Evolutionary conservation across 2,329 filamentous ascomycete genomes (phyloP), one percentile per base, ranked within the genome.

Genomic region (Fusarium redolens): DNA sequence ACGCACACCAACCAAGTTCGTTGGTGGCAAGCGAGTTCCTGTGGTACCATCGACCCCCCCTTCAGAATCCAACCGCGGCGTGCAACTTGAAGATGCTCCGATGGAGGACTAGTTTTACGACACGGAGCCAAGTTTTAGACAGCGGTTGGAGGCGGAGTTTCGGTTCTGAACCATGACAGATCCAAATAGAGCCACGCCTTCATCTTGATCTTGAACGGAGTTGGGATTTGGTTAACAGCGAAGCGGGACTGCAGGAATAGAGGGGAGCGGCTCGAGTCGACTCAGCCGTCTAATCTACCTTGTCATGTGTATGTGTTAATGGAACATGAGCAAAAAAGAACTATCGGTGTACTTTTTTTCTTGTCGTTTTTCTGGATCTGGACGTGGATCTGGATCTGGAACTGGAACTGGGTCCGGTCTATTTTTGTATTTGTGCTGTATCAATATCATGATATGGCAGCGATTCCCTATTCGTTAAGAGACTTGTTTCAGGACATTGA

Each of bases 81-180:
- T 88, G 33, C 86, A 85, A 30, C 82, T 88, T 41, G 86, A 87
- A 69, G 86, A 88, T 75, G 84, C 83, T 75, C 84, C 86, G 41
- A 88, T 88, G 85, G 85, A 86, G 59, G 83, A 87, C 72, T 87
- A 85, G 77, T 57, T 52, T 50, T 62, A 68, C 51, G 52, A 57
- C 52, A 57, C 44, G 56, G 56, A 63, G 59, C 40, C 43, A 59
- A 61, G 38, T 66, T 65, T 43, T 41, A 65, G 66, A 60, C 67
- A 61, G 40, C 62, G 54, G 56, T 57, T 50, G 51, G 73, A 58
- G 48, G 48, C 43, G 54, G 63, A 68, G 47, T 40, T 67, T 59
- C 52, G 68, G 55, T 52, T 60, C 40, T 68, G 44, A 69, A 41
- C 41, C 31, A n/a, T 37, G 18, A 22, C 55, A 37, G 55, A 50